Evolutionary conservation across 495 filamentous ascomycete species (phyloP), one percentile per base, ranked within the genome.

Genomic region (Venustampulla echinocandica): DNA sequence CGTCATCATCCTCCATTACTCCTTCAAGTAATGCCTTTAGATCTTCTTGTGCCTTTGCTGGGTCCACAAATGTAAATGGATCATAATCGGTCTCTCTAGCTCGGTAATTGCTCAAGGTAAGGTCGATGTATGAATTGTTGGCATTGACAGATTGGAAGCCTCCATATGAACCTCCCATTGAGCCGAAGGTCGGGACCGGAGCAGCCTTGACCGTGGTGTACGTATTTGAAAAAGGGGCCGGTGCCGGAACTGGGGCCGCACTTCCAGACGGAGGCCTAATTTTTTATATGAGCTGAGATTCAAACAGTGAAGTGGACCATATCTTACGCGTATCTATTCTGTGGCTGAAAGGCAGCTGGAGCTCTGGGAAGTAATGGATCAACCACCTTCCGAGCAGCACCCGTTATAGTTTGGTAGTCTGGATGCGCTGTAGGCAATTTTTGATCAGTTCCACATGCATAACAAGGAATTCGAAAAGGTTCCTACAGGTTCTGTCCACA

Each of bases 21-120:
- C 89, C 89, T 64, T 94, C 87, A 2, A 95, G 68, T 13, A 95
- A 62, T 23, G 83, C 87, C 61, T 95, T 94, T 48, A 95, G 80
- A 53, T 93, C 86, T 47, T 86, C 83, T 11, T 80, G 79, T 2
- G 89, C 87, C 56, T 90, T 82, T 20, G 71, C 70, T 0, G 81
- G 69, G 55, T 94, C 86, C 0, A 93, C 80, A 59, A 87, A 93
- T 3, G 76, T 66, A 42, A 76, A 75, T 36, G 76, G 74, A 44
- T 87, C 81, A 18, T 47, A 21, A 28, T 30, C 27, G 7, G 21
- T 15, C 34, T 39, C 22, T 42, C 25, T 34, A 23, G 53, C 46
- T 7, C 46, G 40, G 21, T 50, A 56, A 19, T 44, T 30, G 15
- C 47, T 53, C 35, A 39, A 14, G n/a, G 54, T 60, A 21, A 60